Conservation (phyloP, 345 rosid species). For the Boechera stricta region DNA sequence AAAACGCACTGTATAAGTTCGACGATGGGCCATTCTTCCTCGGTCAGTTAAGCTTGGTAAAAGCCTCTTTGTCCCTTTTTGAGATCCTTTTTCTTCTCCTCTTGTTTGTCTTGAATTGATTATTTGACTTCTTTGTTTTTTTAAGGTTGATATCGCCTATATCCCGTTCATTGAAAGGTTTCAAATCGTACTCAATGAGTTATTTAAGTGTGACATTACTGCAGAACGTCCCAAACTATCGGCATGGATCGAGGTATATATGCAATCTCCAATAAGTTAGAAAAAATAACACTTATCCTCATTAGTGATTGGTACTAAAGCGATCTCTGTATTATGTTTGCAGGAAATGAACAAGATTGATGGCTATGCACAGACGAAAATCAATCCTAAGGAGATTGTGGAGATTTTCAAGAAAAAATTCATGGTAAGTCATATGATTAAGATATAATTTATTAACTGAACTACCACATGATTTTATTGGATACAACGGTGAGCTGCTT, state of each 20-base stretch:
- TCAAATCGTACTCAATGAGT: constrained; percentile 57
- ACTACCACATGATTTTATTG: neutral
- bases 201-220: constrained; percentile 60
- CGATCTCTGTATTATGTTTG: constrained; percentile 2
- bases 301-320: constrained; percentile 5
- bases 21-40: constrained; percentile 93
- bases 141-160: constrained; percentile 78
- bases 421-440: constrained; percentile 49
- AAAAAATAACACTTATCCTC: neutral
- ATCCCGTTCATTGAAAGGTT: constrained; percentile 73
- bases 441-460: neutral
- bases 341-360: constrained; percentile 79
- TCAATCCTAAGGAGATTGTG: constrained; percentile 56
- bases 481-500: neutral
- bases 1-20: constrained; percentile 65
- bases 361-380: constrained; percentile 71
- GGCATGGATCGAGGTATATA: constrained; percentile 73
- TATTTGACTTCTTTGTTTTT: constrained; percentile 21
- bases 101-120: neutral
- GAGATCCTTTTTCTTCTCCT: neutral
- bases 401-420: constrained; percentile 55
- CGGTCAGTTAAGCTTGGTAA: constrained; percentile 77
- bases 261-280: constrained; percentile 12
- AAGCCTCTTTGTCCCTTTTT: constrained; percentile 6
- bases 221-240: constrained; percentile 77